These are phyloP conservation scores for Lenwebbia sp. DNA, from an alignment of 345 rosid species.

Conservation along the genomic window DNA sequence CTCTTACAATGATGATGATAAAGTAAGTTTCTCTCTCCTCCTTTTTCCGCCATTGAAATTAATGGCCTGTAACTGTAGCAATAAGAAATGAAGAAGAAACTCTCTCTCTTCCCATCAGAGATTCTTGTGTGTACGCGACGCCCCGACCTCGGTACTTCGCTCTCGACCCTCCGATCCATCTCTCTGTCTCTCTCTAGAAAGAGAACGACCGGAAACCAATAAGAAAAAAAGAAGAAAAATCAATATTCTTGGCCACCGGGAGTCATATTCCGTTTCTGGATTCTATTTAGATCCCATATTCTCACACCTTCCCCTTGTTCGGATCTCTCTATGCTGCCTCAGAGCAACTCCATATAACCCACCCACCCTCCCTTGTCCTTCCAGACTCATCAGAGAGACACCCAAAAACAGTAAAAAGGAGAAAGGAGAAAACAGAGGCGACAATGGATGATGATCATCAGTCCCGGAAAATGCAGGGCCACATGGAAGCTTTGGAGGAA, in stretches of 20 bases:
- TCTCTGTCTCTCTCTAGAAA: not conserved
- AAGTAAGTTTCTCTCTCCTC: not conserved
- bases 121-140: slow-evolving; percentile 4
- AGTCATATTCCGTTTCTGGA: slow-evolving; percentile 45
- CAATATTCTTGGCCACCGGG: not conserved
- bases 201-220: not conserved
- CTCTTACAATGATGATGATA: not conserved
- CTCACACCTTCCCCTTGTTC: slow-evolving; percentile 6
- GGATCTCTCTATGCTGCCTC: slow-evolving; percentile 30
- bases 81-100: not conserved
- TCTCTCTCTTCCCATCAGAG: not conserved
- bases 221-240: not conserved
- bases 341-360: not conserved
- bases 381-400: not conserved
- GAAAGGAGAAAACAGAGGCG: not conserved
- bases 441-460: slow-evolving; percentile 1
- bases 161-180: not conserved
- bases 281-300: slow-evolving; percentile 69
- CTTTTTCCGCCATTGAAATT: too few species aligned
- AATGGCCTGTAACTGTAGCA: too few species aligned
- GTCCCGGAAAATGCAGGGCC: slow-evolving; percentile 39
- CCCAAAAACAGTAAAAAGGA: not conserved
- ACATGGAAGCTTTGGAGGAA: slow-evolving; percentile 70
- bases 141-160: slow-evolving; percentile 5
- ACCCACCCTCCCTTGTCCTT: not conserved